Base-by-base conservation (phyloP, 2,329 filamentous ascomycete species). In the Penicillium sp. region DNA sequence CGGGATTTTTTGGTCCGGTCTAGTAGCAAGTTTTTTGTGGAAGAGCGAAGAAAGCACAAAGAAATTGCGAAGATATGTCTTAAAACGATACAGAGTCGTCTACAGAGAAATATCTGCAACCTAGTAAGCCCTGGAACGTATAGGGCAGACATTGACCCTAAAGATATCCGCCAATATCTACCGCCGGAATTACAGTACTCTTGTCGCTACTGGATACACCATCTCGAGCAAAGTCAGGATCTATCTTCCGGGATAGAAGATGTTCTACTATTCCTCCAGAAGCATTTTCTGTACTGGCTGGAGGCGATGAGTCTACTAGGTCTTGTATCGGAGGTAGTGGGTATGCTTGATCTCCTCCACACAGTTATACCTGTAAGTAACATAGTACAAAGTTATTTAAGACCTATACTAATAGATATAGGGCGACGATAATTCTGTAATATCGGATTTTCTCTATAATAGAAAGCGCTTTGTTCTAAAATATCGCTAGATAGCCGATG, bases 371-470 rank as follows among this genome's bases (percentile, higher is more conserved):
- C n/a, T n/a, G 46, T 12, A 17, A 50, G 58, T 64, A 53, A 58
- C 5, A 50, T 38, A 22, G 10, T 16, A 3, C 42, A 33, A 35
- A 66, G n/a, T 55, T 10, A n/a, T n/a, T n/a, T n/a, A n/a, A n/a
- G n/a, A n/a, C n/a, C n/a, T n/a, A n/a, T n/a, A n/a, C n/a, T n/a
- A n/a, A n/a, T n/a, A n/a, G n/a, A n/a, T n/a, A n/a, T n/a, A n/a
- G n/a, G n/a, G n/a, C n/a, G n/a, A n/a, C n/a, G n/a, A n/a, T n/a
- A n/a, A n/a, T n/a, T n/a, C n/a, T n/a, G n/a, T n/a, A n/a, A n/a
- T n/a, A n/a, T n/a, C n/a, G n/a, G 31, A 54, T 12, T 69, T 71
- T 48, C 53, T 72, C 7, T 17, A 65, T 35, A 69, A 74, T 56
- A 64, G 61, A 25, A 63, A 41, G 49, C 61, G 66, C 33, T 71